These are phyloP conservation scores for Aspergillus carlsbadensis DNA, from an alignment of 495 filamentous ascomycete species.

Conservation along the genomic window DNA sequence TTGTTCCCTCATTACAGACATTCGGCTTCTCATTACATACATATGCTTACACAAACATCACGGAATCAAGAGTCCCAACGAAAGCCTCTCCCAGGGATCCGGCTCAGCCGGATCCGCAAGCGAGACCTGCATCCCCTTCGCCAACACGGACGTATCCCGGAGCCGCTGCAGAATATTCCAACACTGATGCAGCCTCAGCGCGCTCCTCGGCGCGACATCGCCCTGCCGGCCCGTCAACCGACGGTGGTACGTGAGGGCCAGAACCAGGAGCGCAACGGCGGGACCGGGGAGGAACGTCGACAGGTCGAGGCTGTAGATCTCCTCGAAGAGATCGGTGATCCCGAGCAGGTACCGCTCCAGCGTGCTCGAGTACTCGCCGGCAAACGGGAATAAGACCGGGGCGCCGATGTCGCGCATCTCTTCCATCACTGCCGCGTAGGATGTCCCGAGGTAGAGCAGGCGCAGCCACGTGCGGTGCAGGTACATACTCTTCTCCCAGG, in stretches of 20 bases:
- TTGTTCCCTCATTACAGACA: too few species aligned
- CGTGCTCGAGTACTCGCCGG: not conserved
- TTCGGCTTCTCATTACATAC: too few species aligned
- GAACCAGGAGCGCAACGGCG: not conserved
- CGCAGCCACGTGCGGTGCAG: slow-evolving; percentile 7
- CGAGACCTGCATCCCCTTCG: not conserved
- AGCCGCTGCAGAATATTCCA: slow-evolving; percentile 5
- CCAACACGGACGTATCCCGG: not conserved
- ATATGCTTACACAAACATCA: too few species aligned
- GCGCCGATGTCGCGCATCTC: not conserved
- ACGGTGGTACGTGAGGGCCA: slow-evolving; percentile 2
- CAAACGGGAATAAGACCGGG: not conserved
- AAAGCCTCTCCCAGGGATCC: not conserved
- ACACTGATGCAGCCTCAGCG: slow-evolving; percentile 4
- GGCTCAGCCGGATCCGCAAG: not conserved
- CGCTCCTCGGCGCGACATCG: not conserved
- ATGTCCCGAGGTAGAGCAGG: slow-evolving; percentile 1
- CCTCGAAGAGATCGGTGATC: slow-evolving; percentile 4
- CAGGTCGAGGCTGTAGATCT: slow-evolving; percentile 5
- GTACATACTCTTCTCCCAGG: slow-evolving; percentile 8
- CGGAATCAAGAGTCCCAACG: not conserved
- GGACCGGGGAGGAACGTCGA: not conserved
- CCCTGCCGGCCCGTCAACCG: not conserved
- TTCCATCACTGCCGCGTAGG: not conserved
- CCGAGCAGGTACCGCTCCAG: not conserved